A percentile compares a stretch with the other conserved stretches of the same genome.
These are phyloP conservation scores for Gynochthodes officinalis DNA, from an alignment of 257 asterid species.

Conservation along the genomic window DNA sequence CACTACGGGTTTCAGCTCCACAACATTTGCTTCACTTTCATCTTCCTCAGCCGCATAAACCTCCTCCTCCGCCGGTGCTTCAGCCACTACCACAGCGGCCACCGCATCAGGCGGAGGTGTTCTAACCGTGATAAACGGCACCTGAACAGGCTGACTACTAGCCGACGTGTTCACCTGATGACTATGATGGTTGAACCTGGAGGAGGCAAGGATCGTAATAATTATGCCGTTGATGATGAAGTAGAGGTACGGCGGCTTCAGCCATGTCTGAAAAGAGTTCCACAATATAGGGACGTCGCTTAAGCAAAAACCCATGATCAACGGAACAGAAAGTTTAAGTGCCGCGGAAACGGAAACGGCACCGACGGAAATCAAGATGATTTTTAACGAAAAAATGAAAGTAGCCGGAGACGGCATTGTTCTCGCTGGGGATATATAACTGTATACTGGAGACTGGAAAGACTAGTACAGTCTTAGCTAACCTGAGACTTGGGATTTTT, in stretches of 20 bases:
- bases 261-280: conserved; percentile 35
- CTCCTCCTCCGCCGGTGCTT: conserved; percentile 16
- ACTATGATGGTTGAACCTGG: conserved; percentile 39
- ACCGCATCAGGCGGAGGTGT: conserved; percentile 37
- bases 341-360: conserved; percentile 44
- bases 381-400: conserved; percentile 41
- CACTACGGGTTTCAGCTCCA: conserved; percentile 41
- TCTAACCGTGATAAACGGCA: conserved; percentile 31
- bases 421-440: not conserved
- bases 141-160: not conserved
- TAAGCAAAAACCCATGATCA: conserved; percentile 18
- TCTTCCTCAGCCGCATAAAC: conserved; percentile 17
- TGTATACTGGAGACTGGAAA: not conserved
- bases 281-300: conserved; percentile 43
- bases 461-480: not conserved
- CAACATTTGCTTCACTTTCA: conserved; percentile 2
- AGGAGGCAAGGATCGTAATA: conserved; percentile 55
- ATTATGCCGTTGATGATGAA: conserved; percentile 68
- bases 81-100: conserved; percentile 7
- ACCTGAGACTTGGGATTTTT: not conserved
- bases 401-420: conserved; percentile 21
- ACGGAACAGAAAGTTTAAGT: conserved; percentile 37
- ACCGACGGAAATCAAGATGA: conserved; percentile 49
- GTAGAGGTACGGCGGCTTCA: conserved; percentile 75
- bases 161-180: conserved; percentile 9